phyloP scores from a whole-genome alignment of 768 basidiomycete genomes.

The Pisolithus tinctorius region DNA sequence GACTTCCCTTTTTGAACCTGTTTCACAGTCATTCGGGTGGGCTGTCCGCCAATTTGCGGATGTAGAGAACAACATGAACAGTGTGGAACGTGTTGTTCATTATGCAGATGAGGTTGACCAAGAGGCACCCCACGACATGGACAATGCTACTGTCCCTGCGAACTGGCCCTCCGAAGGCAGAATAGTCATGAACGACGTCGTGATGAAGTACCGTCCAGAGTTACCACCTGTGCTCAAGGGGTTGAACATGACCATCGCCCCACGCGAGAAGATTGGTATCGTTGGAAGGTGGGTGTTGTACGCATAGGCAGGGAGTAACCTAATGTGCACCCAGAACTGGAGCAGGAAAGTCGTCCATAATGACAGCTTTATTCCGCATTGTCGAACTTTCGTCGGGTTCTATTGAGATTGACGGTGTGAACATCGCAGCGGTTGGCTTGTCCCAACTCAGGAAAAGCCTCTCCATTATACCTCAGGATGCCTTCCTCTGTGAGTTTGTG shows the following conservation, averaged over 20 bases:
- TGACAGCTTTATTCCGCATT: conserved; percentile 81
- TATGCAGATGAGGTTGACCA: conserved; percentile 79
- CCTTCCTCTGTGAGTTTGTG: conserved; percentile 34
- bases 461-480: conserved; percentile 82
- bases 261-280: conserved; percentile 89
- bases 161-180: conserved; percentile 73
- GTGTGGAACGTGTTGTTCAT: conserved; percentile 78
- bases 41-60: conserved; percentile 74
- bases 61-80: conserved; percentile 92
- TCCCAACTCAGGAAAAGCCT: conserved; percentile 60
- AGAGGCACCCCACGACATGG: conserved; percentile 65
- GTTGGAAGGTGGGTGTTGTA: conserved; percentile 49
- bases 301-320: background rate
- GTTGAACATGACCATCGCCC: conserved; percentile 58
- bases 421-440: conserved; percentile 77
- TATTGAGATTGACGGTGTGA: conserved; percentile 76
- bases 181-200: conserved; percentile 69
- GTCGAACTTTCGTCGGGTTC: conserved; percentile 74
- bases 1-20: conserved; percentile 5
- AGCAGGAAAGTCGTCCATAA: conserved; percentile 85
- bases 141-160: conserved; percentile 49
- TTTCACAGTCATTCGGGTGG: conserved; percentile 55
- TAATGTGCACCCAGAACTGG: conserved; percentile 47
- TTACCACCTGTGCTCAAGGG: conserved; percentile 87
- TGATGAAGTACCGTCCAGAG: conserved; percentile 79